A percentile compares a stretch with the other conserved stretches of the same genome.
Conservation (phyloP, 148 eudicot species). For the Hydrangea macrophylla region DNA sequence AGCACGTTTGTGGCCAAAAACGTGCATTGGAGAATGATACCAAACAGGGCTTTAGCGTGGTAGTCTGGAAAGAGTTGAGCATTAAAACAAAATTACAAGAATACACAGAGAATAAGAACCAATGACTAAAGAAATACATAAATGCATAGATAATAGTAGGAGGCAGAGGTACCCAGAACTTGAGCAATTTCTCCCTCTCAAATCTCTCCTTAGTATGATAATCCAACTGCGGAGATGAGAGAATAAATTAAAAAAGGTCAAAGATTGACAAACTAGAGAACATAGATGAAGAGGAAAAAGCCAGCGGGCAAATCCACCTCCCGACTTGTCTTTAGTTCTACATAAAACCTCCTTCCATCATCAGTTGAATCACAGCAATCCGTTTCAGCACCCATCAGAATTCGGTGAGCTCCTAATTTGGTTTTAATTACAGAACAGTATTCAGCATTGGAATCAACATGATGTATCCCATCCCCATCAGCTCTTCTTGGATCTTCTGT, state of each 20-base stretch:
- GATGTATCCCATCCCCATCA: conserved; percentile 81
- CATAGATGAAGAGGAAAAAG: conserved; percentile 2
- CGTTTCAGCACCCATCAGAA: conserved; percentile 99
- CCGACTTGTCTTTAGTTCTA: conserved; percentile 93
- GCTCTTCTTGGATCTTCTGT: conserved; percentile 89
- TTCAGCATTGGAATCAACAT: conserved; percentile 85
- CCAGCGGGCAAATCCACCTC: conserved; percentile 49
- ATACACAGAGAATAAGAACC: background rate
- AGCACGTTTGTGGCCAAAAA: no score
- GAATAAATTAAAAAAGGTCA: background rate
- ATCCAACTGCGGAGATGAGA: conserved; percentile 58
- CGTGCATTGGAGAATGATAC: no score
- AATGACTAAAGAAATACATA: conserved; percentile 4
- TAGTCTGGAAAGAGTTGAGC: background rate
- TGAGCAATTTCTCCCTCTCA: conserved; percentile 92
- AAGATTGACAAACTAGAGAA: background rate
- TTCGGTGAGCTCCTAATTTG: conserved; percentile 90
- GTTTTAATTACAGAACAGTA: conserved; percentile 87
- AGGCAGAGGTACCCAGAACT: conserved; percentile 70
- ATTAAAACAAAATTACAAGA: no score
- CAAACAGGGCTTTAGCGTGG: background rate
- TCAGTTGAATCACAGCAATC: conserved; percentile 95
- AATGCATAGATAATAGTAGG: conserved; percentile 2
- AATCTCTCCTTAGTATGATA: conserved; percentile 87
- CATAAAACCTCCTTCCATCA: conserved; percentile 90